These are phyloP conservation scores for Nicotiana noctiflora DNA, from an alignment of 257 asterid genomes.

Conservation along the genomic window DNA sequence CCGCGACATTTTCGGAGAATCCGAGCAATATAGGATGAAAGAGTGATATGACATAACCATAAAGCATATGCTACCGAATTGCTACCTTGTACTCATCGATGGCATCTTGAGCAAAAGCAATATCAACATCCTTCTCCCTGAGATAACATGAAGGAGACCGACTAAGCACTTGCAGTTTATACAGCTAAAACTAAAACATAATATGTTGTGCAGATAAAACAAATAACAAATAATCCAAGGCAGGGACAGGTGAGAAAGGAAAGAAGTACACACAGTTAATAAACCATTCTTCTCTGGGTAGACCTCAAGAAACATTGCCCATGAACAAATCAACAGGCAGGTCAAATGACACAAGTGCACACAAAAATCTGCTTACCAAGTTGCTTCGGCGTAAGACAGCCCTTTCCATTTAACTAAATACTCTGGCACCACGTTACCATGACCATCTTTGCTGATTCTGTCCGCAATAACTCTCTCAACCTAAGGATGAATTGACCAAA, in stretches of 20 bases:
- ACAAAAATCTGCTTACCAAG: slow-evolving; percentile 48
- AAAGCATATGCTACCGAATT: slow-evolving; percentile 13
- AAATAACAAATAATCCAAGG: neutral
- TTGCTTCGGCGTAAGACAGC: slow-evolving; percentile 96
- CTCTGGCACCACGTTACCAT: slow-evolving; percentile 82
- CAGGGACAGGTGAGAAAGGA: neutral
- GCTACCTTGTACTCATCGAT: slow-evolving; percentile 93
- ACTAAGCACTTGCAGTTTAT: slow-evolving; percentile 9
- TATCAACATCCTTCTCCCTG: slow-evolving; percentile 92
- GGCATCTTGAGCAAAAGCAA: slow-evolving; percentile 90
- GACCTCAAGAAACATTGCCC: neutral
- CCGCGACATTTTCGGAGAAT: no score
- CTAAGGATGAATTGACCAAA: slow-evolving; percentile 36
- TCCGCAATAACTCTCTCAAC: slow-evolving; percentile 94
- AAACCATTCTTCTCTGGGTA: neutral
- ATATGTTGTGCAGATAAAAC: neutral
- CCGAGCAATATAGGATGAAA: neutral
- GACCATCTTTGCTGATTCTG: slow-evolving; percentile 65
- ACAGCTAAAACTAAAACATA: neutral
- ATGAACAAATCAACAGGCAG: neutral
- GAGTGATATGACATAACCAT: slow-evolving; percentile 1
- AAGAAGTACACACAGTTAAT: neutral
- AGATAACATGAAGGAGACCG: slow-evolving; percentile 19
- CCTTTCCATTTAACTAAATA: slow-evolving; percentile 98
- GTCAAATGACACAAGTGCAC: neutral